phyloP scores from a whole-genome alignment of 2,329 filamentous ascomycete genomes.

The Colletotrichum neosansevieriae region DNA sequence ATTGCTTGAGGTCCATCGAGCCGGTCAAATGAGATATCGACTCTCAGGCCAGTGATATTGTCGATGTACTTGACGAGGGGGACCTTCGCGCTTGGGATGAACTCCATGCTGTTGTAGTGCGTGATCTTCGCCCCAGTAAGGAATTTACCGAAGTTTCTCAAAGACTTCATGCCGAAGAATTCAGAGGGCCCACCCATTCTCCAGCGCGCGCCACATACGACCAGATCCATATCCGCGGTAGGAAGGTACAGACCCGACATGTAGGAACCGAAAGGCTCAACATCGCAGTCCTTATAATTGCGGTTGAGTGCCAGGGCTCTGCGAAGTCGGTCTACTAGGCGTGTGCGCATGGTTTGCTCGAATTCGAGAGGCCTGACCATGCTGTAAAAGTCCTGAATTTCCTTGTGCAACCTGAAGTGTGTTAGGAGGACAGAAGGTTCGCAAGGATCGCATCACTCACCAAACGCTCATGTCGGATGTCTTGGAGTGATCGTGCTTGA shows the following conservation, averaged over 20 bases:
- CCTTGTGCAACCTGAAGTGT: conserved; percentile 79
- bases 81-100: conserved; percentile 83
- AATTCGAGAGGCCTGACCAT: conserved; percentile 83
- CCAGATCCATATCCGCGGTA: conserved; percentile 93
- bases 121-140: conserved; percentile 70
- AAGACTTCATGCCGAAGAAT: conserved; percentile 66
- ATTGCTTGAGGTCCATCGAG: conserved; percentile 83
- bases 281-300: conserved; percentile 70
- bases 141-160: conserved; percentile 73
- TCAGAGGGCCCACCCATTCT: conserved; percentile 53
- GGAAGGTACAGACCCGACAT: conserved; percentile 80
- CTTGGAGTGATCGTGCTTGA: conserved; percentile 64
- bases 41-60: conserved; percentile 78
- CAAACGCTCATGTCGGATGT: conserved; percentile 67
- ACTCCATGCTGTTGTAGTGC: conserved; percentile 68
- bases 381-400: conserved; percentile 89
- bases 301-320: conserved; percentile 64
- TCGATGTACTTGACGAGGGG: conserved; percentile 95
- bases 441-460: conserved; percentile 54
- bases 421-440: neutral
- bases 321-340: conserved; percentile 78
- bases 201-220: conserved; percentile 70
- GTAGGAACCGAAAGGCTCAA: conserved; percentile 92
- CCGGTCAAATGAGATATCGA: conserved; percentile 97
- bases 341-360: conserved; percentile 80